phyloP scores from a whole-genome alignment of 495 filamentous ascomycete genomes.

The Penicillium paradoxum region DNA sequence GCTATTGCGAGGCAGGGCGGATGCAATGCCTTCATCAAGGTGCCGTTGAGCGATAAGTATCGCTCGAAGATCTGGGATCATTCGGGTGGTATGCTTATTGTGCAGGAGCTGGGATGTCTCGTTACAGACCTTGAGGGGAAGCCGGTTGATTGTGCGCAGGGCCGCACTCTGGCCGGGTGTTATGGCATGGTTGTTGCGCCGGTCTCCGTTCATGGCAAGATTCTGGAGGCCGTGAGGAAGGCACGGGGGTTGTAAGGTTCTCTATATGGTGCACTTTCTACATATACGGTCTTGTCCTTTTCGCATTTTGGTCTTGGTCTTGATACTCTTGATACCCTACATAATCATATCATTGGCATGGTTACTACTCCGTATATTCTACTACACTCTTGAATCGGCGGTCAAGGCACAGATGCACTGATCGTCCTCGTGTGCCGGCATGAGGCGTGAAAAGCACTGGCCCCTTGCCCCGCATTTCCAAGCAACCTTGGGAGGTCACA shows the following conservation, averaged over 20 bases:
- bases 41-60: slow-evolving; percentile 48
- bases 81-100: slow-evolving; percentile 63
- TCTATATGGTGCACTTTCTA: not conserved
- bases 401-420: not conserved
- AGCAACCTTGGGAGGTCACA: not conserved
- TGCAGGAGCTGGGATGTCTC: slow-evolving; percentile 57
- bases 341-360: slow-evolving; percentile 3
- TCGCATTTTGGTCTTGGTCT: not conserved
- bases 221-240: slow-evolving; percentile 35
- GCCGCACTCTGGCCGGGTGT: slow-evolving; percentile 35
- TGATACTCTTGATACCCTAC: slow-evolving; percentile 9
- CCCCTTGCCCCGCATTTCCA: slow-evolving; percentile 2
- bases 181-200: slow-evolving; percentile 45
- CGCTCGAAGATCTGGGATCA: slow-evolving; percentile 70
- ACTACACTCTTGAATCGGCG: not conserved
- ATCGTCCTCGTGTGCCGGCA: not conserved
- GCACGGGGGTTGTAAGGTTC: slow-evolving; percentile 3
- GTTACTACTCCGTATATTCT: not conserved
- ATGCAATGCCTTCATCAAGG: slow-evolving; percentile 57
- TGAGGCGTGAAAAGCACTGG: slow-evolving; percentile 1
- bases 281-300: not conserved
- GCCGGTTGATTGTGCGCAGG: slow-evolving; percentile 36
- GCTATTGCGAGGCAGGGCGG: slow-evolving; percentile 52
- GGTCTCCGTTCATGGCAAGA: slow-evolving; percentile 30
- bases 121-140: slow-evolving; percentile 57